A percentile compares a stretch with the other conserved stretches of the same genome.
These are phyloP conservation scores for Lachnellula subtilissima DNA, from an alignment of 2,329 filamentous ascomycete genomes.

Conservation along the genomic window DNA sequence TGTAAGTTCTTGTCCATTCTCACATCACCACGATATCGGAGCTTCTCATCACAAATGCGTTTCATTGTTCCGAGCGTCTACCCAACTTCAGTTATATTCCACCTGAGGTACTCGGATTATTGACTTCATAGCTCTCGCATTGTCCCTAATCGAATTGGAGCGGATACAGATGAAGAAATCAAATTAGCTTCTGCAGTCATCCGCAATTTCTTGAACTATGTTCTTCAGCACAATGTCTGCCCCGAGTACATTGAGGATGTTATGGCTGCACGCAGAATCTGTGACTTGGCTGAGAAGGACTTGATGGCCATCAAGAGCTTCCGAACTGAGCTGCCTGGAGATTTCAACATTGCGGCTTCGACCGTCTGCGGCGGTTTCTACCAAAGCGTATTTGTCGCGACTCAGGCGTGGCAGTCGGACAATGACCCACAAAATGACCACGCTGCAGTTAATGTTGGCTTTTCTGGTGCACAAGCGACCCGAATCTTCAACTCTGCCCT, in stretches of 20 bases:
- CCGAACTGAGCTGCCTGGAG: constrained; percentile 57
- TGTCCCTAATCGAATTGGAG: constrained; percentile 52
- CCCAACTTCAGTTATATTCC: neutral
- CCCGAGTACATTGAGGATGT: constrained; percentile 71
- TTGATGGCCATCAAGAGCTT: constrained; percentile 55
- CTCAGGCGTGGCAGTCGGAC: constrained; percentile 9
- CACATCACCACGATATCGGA: neutral
- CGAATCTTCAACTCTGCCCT: constrained; percentile 42
- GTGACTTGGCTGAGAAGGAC: constrained; percentile 62
- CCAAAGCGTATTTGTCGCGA: constrained; percentile 11
- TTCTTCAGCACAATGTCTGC: constrained; percentile 79
- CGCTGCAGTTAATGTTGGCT: constrained; percentile 18
- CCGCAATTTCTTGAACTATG: constrained; percentile 83
- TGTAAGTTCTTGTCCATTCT: constrained; percentile 49
- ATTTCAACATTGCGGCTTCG: constrained; percentile 74
- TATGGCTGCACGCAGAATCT: constrained; percentile 59
- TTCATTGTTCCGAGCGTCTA: too few species aligned
- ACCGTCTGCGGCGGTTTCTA: constrained; percentile 56
- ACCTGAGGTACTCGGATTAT: neutral
- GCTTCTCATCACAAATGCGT: neutral
- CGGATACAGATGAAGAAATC: constrained; percentile 49
- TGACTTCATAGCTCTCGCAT: constrained; percentile 44
- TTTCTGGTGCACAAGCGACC: constrained; percentile 37
- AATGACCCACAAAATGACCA: constrained; percentile 24
- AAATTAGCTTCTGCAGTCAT: constrained; percentile 62